Evolutionary conservation across 345 rosid species (phyloP).

Genomic region (Syzygium aqueum): DNA sequence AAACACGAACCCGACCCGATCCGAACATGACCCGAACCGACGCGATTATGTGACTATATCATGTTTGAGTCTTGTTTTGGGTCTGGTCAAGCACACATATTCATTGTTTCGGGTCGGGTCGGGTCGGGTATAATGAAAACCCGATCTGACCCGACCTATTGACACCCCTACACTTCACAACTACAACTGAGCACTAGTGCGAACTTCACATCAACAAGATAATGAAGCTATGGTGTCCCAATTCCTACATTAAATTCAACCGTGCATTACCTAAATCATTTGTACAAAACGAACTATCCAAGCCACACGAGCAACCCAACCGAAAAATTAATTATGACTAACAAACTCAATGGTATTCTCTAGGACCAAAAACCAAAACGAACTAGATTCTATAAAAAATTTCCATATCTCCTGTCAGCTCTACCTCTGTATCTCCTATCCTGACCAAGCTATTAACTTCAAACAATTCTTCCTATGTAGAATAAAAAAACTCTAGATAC

Average conservation of each 20-base stretch:
- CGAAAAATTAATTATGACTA: not conserved
- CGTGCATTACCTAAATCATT: not conserved
- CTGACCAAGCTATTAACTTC: no score
- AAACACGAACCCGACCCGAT: no score
- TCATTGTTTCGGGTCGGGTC: no score
- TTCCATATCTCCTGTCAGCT: not conserved
- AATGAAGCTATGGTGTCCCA: not conserved
- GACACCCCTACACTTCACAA: not conserved
- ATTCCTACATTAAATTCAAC: not conserved
- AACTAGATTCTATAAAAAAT: not conserved
- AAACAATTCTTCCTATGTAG: no score
- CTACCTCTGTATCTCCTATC: no score
- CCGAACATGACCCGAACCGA: no score
- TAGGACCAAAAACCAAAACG: not conserved
- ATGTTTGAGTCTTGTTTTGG: no score
- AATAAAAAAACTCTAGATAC: no score
- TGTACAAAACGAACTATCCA: not conserved
- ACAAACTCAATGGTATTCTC: not conserved
- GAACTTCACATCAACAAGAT: not conserved
- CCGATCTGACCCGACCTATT: no score
- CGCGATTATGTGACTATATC: no score
- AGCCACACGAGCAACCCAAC: not conserved
- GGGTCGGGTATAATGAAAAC: no score
- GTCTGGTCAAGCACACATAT: no score
- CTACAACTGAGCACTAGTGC: not conserved